Evolutionary conservation across 768 basidiomycete species (phyloP).

Genomic region (Lactifluus volemus): DNA sequence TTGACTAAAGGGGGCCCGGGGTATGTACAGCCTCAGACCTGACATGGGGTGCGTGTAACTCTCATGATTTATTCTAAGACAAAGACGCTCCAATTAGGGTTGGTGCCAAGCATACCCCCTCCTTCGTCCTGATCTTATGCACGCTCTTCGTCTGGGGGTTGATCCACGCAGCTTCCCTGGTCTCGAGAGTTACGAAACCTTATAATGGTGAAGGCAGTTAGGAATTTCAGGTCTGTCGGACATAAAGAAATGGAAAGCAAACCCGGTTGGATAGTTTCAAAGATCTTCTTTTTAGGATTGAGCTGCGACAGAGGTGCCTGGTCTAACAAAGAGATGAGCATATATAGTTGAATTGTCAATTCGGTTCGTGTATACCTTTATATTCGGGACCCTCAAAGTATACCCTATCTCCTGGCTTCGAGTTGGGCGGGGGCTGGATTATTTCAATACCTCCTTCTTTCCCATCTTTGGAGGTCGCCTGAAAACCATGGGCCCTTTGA

Average conservation of each 20-base stretch:
- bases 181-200: conserved; percentile 87
- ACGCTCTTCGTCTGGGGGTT: conserved; percentile 69
- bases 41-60: too few species aligned
- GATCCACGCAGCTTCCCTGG: conserved; percentile 87
- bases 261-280: conserved; percentile 94
- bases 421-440: conserved; percentile 76
- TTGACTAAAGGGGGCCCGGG: background rate
- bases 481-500: background rate
- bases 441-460: conserved; percentile 89
- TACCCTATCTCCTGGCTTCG: conserved; percentile 86
- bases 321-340: conserved; percentile 29
- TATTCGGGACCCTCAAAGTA: conserved; percentile 91
- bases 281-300: conserved; percentile 99
- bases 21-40: too few species aligned
- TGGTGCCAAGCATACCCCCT: conserved; percentile 73
- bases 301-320: conserved; percentile 69
- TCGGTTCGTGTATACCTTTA: conserved; percentile 46
- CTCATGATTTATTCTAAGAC: conserved; percentile 33
- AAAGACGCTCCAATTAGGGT: conserved; percentile 86
- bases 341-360: background rate
- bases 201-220: background rate
- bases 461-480: conserved; percentile 88
- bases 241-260: conserved; percentile 13
- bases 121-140: conserved; percentile 80
- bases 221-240: background rate